These are phyloP conservation scores for Fusarium sulawesiense DNA, from an alignment of 2,329 filamentous ascomycete genomes.

Conservation along the genomic window DNA sequence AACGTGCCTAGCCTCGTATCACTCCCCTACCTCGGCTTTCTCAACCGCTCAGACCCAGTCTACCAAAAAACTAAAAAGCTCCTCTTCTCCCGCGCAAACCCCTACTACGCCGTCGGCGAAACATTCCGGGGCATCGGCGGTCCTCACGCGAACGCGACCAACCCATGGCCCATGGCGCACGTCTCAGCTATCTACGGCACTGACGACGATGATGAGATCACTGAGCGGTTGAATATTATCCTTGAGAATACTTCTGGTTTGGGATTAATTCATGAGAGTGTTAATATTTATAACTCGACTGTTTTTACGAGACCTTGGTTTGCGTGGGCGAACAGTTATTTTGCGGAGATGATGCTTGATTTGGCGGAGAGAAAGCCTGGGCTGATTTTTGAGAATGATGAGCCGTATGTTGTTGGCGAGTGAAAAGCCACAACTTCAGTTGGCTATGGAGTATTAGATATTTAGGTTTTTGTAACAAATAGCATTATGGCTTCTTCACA, in stretches of 20 bases:
- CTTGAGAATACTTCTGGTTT: slow-evolving; percentile 22
- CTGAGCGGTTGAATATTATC: slow-evolving; percentile 1
- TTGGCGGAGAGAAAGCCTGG: slow-evolving; percentile 16
- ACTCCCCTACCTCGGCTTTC: slow-evolving; percentile 13
- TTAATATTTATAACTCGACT: slow-evolving; percentile 14
- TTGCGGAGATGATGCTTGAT: slow-evolving; percentile 22
- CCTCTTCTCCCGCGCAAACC: slow-evolving; percentile 19
- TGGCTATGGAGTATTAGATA: too few relatives aligned
- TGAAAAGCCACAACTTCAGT: background rate
- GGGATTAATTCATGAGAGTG: slow-evolving; percentile 20
- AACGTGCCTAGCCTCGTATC: slow-evolving; percentile 26
- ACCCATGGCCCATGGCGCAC: slow-evolving; percentile 25
- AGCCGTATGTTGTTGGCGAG: slow-evolving; percentile 2
- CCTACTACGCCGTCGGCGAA: slow-evolving; percentile 15
- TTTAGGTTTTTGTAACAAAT: too few relatives aligned
- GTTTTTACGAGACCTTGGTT: slow-evolving; percentile 25
- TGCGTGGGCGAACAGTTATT: slow-evolving; percentile 30
- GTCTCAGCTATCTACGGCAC: slow-evolving; percentile 23
- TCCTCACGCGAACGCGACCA: slow-evolving; percentile 15
- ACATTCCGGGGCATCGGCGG: slow-evolving; percentile 19
- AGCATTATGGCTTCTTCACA: too few relatives aligned
- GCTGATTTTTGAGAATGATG: slow-evolving; percentile 9
- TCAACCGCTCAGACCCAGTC: slow-evolving; percentile 1
- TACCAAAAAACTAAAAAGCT: slow-evolving; percentile 19
- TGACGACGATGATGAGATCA: slow-evolving; percentile 5